phyloP scores from a whole-genome alignment of 2,329 filamentous ascomycete genomes.

The Talaromyces amestolkiae region DNA sequence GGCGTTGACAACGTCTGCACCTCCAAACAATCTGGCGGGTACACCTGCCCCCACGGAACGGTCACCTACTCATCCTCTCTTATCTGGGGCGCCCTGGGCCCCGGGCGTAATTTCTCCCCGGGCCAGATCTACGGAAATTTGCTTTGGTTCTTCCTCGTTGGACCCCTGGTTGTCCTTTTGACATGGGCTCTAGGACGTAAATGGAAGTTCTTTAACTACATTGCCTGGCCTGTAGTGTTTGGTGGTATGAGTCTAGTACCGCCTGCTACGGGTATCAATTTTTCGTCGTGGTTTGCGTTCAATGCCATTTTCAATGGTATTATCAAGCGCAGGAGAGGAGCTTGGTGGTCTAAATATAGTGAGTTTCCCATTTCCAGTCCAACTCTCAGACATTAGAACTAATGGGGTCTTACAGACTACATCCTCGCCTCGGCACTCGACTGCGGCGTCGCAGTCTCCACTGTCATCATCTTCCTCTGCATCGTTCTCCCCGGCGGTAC shows the following conservation, averaged over 20 bases:
- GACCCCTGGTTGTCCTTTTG: conserved; percentile 59
- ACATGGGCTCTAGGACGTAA: conserved; percentile 60
- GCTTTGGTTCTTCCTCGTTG: conserved; percentile 70
- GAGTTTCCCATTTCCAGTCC: conserved; percentile 15
- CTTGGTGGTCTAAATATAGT: conserved; percentile 53
- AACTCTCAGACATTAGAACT: not conserved
- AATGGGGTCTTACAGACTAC: conserved; percentile 31
- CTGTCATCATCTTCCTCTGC: conserved; percentile 46
- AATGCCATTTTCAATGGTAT: conserved; percentile 49
- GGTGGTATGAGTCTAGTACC: conserved; percentile 64
- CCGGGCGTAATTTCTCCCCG: conserved; percentile 63
- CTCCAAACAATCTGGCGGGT: conserved; percentile 58
- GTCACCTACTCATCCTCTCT: conserved; percentile 68
- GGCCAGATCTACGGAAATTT: conserved; percentile 62
- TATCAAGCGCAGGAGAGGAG: conserved; percentile 42
- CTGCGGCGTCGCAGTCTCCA: conserved; percentile 43
- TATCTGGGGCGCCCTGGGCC: conserved; percentile 71
- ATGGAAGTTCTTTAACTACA: conserved; percentile 61
- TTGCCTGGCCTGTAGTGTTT: conserved; percentile 67
- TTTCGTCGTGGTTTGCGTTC: conserved; percentile 63
- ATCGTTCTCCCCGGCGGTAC: conserved; percentile 42
- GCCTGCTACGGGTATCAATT: conserved; percentile 67
- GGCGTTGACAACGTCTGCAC: conserved; percentile 51
- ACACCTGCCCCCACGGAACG: conserved; percentile 56
- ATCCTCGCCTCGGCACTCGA: conserved; percentile 46